A percentile compares a stretch with the other conserved stretches of the same genome.
Evolutionary conservation across 331 rosid genomes (phyloP).

Genomic region (Quercus lobata): DNA sequence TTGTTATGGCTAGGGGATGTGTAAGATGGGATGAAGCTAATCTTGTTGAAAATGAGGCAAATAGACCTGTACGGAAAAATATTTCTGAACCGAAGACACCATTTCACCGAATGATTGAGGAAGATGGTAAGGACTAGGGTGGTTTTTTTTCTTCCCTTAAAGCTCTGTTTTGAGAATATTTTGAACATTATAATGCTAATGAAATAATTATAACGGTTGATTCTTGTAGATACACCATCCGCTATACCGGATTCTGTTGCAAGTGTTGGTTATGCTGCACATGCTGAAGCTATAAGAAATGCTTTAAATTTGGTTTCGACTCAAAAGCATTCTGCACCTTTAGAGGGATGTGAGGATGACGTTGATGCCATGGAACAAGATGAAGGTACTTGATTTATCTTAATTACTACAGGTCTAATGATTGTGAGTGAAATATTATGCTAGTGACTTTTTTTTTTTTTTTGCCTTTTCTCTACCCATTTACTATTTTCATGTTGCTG

Average conservation of each 20-base stretch:
- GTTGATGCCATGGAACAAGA: constrained; percentile 77
- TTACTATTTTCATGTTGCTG: too few species aligned
- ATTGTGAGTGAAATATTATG: too few species aligned
- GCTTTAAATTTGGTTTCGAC: constrained; percentile 68
- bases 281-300: constrained; percentile 76
- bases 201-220: background rate
- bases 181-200: background rate
- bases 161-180: background rate
- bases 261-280: constrained; percentile 22
- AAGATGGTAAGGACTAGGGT: constrained; percentile 47
- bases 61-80: constrained; percentile 90
- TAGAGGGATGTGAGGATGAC: constrained; percentile 88
- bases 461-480: too few species aligned
- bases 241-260: too few species aligned
- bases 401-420: too few species aligned
- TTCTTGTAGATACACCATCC: too few species aligned
- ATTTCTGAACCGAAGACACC: constrained; percentile 97
- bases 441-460: too few species aligned
- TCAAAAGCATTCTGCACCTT: constrained; percentile 43
- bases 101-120: constrained; percentile 79
- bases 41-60: constrained; percentile 87
- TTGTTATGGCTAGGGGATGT: constrained; percentile 29
- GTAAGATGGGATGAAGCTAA: constrained; percentile 90
- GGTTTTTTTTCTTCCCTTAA: background rate
- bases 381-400: constrained; percentile 43